Base-by-base conservation (phyloP, 2,329 filamentous ascomycete species). In the Botrytis fragariae region DNA sequence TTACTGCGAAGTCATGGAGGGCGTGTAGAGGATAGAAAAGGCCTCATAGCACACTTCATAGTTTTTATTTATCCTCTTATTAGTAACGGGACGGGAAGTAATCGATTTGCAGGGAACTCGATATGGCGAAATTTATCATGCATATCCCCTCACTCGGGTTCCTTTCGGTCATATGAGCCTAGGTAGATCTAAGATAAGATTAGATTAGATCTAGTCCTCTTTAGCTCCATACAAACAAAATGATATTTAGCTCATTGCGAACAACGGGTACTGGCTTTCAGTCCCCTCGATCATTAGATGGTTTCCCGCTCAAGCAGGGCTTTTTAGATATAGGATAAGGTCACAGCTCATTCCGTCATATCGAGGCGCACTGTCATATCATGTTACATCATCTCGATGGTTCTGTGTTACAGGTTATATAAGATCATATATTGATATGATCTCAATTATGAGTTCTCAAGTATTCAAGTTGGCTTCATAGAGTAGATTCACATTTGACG, bases 141-240 rank as follows among this genome's bases (percentile, higher is more conserved):
- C 64, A 57, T 68, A 68, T 68, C 64, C 35, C 65, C 9, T 68
- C 48, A 57, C 35, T 68, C 48, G 48, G 48, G 65, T 32, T 68
- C 9, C 25, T 62, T 62, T 62, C 60, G 60, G 60, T 61, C 22
- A n/a, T 51, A 51, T 61, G 59, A 16, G 59, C 35, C 37, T 39
- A 14, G 63, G 48, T n/a, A 22, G 44, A 48, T 54, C 32, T 68
- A 57, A 39, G 64, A 67, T 67, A 68, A 69, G 65, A 65, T 64
- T 32, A 64, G 39, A 67, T 57, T 57, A 68, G 25, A 57, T 57
- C 29, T 39, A 29, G 12, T 16, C 51, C 51, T 32, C n/a, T 10
- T 29, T 10, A 7, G 22, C 22, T 48, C 29, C 22, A 29, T 32
- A 48, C 4, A 65, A 25, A 65, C 3, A 4, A 48, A 48, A 14